Evolutionary conservation across 768 basidiomycete species (phyloP).

Genomic region (button mushroom (Agaricus bisporus)): DNA sequence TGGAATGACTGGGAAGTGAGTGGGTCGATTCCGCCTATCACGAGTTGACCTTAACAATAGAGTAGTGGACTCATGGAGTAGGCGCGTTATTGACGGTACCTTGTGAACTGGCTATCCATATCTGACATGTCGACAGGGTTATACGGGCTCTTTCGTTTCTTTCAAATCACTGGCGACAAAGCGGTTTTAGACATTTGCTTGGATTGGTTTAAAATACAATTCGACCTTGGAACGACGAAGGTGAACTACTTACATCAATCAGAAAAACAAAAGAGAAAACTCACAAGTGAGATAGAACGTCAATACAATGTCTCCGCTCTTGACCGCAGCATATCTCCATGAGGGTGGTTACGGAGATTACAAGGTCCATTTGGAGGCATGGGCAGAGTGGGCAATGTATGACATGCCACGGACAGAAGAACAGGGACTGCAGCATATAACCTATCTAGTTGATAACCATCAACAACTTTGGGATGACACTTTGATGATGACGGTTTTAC

Average conservation of each 20-base stretch:
- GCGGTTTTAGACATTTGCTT: slow-evolving; percentile 33
- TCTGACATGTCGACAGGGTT: slow-evolving; percentile 21
- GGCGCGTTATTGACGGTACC: slow-evolving; percentile 16
- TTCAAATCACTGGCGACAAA: slow-evolving; percentile 33
- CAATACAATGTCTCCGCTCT: slow-evolving; percentile 50
- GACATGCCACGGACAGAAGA: slow-evolving; percentile 41
- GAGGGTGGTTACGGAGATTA: slow-evolving; percentile 28
- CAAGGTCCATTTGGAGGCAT: slow-evolving; percentile 34
- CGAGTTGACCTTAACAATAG: slow-evolving; percentile 2
- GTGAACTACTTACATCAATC: slow-evolving; percentile 15
- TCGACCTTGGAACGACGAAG: slow-evolving; percentile 45
- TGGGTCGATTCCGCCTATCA: not conserved
- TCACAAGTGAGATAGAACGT: slow-evolving; percentile 32
- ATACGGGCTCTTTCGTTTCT: slow-evolving; percentile 34
- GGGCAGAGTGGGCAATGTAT: slow-evolving; percentile 49
- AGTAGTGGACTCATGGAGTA: slow-evolving; percentile 39
- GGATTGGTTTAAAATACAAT: slow-evolving; percentile 44
- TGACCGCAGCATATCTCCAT: slow-evolving; percentile 39
- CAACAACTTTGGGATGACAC: slow-evolving; percentile 56
- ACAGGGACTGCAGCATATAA: slow-evolving; percentile 42
- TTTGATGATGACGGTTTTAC: slow-evolving; percentile 53
- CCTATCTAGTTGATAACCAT: slow-evolving; percentile 32
- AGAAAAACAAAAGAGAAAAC: not conserved
- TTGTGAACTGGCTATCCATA: not conserved
- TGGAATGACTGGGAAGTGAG: slow-evolving; percentile 52